Evolutionary conservation across 441 rosid genomes (phyloP).

Genomic region (Melastoma candidum): DNA sequence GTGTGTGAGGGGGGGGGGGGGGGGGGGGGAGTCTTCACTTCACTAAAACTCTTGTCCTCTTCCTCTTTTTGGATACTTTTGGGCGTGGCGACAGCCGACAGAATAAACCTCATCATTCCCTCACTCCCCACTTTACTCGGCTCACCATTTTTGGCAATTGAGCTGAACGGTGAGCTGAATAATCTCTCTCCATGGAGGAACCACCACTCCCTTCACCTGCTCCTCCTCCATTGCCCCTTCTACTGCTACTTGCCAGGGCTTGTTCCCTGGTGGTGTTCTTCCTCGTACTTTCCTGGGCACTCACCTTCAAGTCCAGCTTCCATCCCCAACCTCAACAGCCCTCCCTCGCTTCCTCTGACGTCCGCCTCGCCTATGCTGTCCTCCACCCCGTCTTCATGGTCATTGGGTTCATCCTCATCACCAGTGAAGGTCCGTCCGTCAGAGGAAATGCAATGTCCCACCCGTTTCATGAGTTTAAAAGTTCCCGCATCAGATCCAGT

Average conservation of each 20-base stretch:
- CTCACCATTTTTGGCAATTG: not conserved
- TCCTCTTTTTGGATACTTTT: too few species aligned
- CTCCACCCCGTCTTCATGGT: constrained; percentile 88
- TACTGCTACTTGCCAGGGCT: not conserved
- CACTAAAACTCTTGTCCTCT: too few species aligned
- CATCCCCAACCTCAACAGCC: constrained; percentile 21
- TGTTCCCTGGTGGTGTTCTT: constrained; percentile 30
- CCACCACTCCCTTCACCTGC: not conserved
- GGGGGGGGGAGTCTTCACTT: too few species aligned
- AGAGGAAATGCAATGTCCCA: not conserved
- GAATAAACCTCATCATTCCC: too few species aligned
- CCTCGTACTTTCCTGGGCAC: constrained; percentile 59
- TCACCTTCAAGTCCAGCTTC: constrained; percentile 49
- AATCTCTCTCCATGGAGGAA: not conserved
- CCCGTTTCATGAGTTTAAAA: too few species aligned
- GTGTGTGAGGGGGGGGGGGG: too few species aligned
- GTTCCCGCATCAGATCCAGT: not conserved
- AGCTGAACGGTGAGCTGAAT: not conserved
- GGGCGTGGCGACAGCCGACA: too few species aligned
- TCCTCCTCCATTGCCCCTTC: constrained; percentile 16
- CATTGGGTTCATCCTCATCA: constrained; percentile 77
- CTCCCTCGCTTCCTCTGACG: constrained; percentile 33
- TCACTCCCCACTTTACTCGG: too few species aligned
- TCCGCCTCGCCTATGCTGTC: constrained; percentile 52
- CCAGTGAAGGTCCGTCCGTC: constrained; percentile 69